Evolutionary conservation across 2,329 filamentous ascomycete genomes (phyloP).

Genomic region (Celoporthe dispersa): DNA sequence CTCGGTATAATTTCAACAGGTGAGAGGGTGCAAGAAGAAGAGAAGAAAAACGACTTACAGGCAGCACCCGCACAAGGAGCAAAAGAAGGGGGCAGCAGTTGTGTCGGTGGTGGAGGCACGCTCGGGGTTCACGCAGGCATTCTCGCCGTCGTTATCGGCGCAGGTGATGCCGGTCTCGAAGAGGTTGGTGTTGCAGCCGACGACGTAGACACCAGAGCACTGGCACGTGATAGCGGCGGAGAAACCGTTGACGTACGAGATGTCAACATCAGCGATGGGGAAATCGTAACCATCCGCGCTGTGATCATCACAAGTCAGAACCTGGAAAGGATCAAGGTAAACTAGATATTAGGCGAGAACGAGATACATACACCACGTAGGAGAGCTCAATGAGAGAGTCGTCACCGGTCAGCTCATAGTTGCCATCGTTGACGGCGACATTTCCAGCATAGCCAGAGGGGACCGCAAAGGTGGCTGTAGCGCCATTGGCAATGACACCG

Average conservation of each 20-base stretch:
- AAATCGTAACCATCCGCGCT: background rate
- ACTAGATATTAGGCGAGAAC: background rate
- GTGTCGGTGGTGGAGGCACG: constrained; percentile 20
- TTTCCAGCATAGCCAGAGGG: constrained; percentile 34
- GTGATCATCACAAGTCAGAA: background rate
- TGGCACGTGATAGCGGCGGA: constrained; percentile 32
- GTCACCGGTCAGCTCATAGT: constrained; percentile 19
- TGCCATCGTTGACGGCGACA: constrained; percentile 30
- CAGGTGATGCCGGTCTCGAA: constrained; percentile 28
- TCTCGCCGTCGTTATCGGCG: constrained; percentile 24
- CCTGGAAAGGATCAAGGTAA: background rate
- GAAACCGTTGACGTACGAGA: constrained; percentile 35
- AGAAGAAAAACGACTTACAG: constrained; percentile 1
- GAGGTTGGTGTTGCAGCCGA: constrained; percentile 35
- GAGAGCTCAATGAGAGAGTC: constrained; percentile 30
- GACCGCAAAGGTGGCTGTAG: constrained; percentile 26
- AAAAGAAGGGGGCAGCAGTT: constrained; percentile 28
- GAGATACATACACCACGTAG: constrained; percentile 20
- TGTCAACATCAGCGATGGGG: constrained; percentile 31
- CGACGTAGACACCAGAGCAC: constrained; percentile 26
- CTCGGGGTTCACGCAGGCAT: constrained; percentile 33
- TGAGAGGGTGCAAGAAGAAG: background rate
- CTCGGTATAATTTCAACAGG: background rate
- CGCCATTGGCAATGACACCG: constrained; percentile 28
- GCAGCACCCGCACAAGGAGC: constrained; percentile 24